Percentiles rank a stretch among this genome's conserved stretches.
phyloP scores from a whole-genome alignment of 2,329 filamentous ascomycete genomes.

The Zalaria obscura region DNA sequence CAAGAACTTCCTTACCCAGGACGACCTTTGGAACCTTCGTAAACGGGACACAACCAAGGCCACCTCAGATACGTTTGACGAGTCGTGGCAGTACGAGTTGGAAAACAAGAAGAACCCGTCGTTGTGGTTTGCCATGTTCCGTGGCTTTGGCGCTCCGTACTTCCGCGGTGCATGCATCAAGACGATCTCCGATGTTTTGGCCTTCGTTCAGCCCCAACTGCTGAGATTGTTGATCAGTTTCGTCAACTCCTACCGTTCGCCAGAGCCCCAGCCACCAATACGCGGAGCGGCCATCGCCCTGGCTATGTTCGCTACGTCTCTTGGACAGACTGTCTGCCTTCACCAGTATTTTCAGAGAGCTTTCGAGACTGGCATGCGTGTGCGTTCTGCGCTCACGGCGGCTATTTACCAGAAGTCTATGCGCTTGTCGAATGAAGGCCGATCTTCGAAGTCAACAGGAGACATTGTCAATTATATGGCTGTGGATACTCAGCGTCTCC shows the following conservation, averaged over 20 bases:
- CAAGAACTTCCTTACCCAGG: slow-evolving; percentile 78
- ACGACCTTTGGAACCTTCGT: slow-evolving; percentile 87
- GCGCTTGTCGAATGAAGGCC: slow-evolving; percentile 81
- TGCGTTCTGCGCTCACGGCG: slow-evolving; percentile 80
- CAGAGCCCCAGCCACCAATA: slow-evolving; percentile 59
- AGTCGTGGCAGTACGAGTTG: slow-evolving; percentile 65
- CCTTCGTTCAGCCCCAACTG: slow-evolving; percentile 85
- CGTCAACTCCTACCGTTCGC: slow-evolving; percentile 58
- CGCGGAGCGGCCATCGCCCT: slow-evolving; percentile 78
- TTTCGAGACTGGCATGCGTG: slow-evolving; percentile 92
- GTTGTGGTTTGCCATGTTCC: slow-evolving; percentile 74
- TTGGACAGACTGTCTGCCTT: slow-evolving; percentile 75
- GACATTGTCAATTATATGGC: slow-evolving; percentile 99
- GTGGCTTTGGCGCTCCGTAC: slow-evolving; percentile 76
- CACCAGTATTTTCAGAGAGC: slow-evolving; percentile 96
- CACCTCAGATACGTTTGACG: slow-evolving; percentile 56
- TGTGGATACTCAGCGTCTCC: slow-evolving; percentile 86
- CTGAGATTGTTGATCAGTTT: slow-evolving; percentile 73
- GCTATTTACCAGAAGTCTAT: slow-evolving; percentile 89
- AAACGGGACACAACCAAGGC: slow-evolving; percentile 63
- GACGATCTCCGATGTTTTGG: slow-evolving; percentile 67
- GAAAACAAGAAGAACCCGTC: slow-evolving; percentile 60
- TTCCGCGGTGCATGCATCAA: slow-evolving; percentile 74
- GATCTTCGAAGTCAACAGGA: slow-evolving; percentile 76
- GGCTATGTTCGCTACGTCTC: slow-evolving; percentile 80